A percentile compares a stretch with the other conserved stretches of the same genome.
These are phyloP conservation scores for Geranium incanum DNA, from an alignment of 441 rosid species.

Conservation along the genomic window DNA sequence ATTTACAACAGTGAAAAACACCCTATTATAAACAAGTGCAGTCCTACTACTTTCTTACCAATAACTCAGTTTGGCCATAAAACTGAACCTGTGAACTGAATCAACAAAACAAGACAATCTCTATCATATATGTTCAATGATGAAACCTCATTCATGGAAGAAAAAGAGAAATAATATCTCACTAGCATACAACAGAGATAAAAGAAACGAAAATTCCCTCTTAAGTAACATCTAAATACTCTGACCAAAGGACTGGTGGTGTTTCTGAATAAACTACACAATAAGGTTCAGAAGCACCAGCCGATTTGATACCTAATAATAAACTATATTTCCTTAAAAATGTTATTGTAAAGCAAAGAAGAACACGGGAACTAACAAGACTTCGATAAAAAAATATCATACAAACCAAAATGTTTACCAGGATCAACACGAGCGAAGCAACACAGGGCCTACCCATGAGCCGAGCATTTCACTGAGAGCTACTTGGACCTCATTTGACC, in stretches of 20 bases:
- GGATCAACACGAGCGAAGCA: slow-evolving; percentile 71
- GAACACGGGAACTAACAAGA: slow-evolving; percentile 1
- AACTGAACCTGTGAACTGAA: too few relatives aligned
- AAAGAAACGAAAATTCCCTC: slow-evolving; percentile 19
- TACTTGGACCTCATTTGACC: slow-evolving; percentile 81
- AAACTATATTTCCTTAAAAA: slow-evolving; percentile 27
- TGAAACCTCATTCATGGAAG: not conserved
- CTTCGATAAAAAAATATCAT: slow-evolving; percentile 23
- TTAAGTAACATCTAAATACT: slow-evolving; percentile 18
- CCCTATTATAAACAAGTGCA: too few relatives aligned
- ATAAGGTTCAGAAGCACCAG: slow-evolving; percentile 20
- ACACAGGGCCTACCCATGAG: slow-evolving; percentile 73
- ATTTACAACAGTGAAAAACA: too few relatives aligned
- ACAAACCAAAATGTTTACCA: slow-evolving; percentile 22
- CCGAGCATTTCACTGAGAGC: slow-evolving; percentile 90
- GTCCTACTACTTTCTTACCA: too few relatives aligned
- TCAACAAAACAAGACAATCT: not conserved
- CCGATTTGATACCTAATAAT: slow-evolving; percentile 24
- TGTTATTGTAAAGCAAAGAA: slow-evolving; percentile 9
- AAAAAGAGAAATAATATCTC: not conserved
- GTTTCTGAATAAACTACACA: slow-evolving; percentile 25
- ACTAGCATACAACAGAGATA: slow-evolving; percentile 30
- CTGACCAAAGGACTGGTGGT: slow-evolving; percentile 17
- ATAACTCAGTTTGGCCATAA: not conserved
- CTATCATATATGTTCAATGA: not conserved